Evolutionary conservation across 192 early-diverging fungal genomes (phyloP).

Genomic region (Jimgerdemannia lactiflua): DNA sequence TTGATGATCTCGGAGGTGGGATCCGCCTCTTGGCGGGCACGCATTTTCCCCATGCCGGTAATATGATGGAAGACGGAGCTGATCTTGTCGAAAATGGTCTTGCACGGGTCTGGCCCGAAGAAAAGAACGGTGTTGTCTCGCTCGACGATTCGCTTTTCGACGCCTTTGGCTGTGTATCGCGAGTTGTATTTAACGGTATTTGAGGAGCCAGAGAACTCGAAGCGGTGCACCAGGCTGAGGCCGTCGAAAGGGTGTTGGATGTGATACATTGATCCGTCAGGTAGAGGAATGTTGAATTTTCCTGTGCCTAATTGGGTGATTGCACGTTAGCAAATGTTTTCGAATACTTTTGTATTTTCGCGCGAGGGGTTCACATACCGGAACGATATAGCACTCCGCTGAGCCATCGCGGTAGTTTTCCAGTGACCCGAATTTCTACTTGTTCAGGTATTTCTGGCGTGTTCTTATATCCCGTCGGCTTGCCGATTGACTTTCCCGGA

Average conservation of each 20-base stretch:
- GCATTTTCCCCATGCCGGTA: not conserved
- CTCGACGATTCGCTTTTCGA: constrained; percentile 22
- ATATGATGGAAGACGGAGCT: constrained; percentile 30
- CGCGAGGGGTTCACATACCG: constrained; percentile 11
- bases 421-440: constrained; percentile 9
- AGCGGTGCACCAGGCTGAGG: constrained; percentile 31
- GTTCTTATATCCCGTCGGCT: constrained; percentile 30
- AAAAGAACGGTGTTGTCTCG: constrained; percentile 30
- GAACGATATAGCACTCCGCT: constrained; percentile 31
- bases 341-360: not conserved
- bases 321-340: not conserved
- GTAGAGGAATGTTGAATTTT: constrained; percentile 20
- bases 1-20: constrained; percentile 37
- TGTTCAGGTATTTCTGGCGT: constrained; percentile 12
- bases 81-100: constrained; percentile 32
- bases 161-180: constrained; percentile 30
- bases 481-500: not conserved
- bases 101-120: constrained; percentile 38
- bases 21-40: constrained; percentile 17
- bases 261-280: constrained; percentile 27
- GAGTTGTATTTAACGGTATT: constrained; percentile 30
- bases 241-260: constrained; percentile 36
- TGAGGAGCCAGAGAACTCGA: constrained; percentile 14
- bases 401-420: constrained; percentile 27
- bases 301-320: constrained; percentile 16